Evolutionary conservation across 495 filamentous ascomycete genomes (phyloP).

Genomic region (Aspergillus asperescens): DNA sequence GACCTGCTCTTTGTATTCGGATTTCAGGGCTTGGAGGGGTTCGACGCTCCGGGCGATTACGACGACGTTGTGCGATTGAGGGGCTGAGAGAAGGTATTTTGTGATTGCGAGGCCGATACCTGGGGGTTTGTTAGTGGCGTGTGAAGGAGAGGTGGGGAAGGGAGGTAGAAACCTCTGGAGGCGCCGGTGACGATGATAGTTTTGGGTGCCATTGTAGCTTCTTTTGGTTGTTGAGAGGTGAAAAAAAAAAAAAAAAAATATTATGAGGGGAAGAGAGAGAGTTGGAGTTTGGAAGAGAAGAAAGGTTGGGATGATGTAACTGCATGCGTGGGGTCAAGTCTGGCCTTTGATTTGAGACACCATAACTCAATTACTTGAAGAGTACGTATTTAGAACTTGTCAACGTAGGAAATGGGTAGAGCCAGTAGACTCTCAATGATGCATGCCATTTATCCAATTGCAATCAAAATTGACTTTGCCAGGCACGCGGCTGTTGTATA

Average conservation of each 20-base stretch:
- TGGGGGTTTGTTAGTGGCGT: conserved; percentile 14
- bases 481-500: no score
- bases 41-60: conserved; percentile 65
- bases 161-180: conserved; percentile 49
- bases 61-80: conserved; percentile 62
- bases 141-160: background rate
- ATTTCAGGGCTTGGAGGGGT: conserved; percentile 61
- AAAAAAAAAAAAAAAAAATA: background rate
- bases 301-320: conserved; percentile 4
- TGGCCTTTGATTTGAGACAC: no score
- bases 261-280: background rate
- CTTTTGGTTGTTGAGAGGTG: background rate
- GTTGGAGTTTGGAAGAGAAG: background rate
- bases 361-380: no score
- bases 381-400: no score
- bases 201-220: conserved; percentile 37
- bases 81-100: conserved; percentile 60
- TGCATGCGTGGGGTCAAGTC: background rate
- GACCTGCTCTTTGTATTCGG: conserved; percentile 60
- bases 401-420: no score
- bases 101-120: conserved; percentile 81
- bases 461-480: no score
- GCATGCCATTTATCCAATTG: no score
- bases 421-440: no score
- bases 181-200: conserved; percentile 62